phyloP scores from a whole-genome alignment of 2,329 filamentous ascomycete genomes.

The Claviceps pusilla region DNA sequence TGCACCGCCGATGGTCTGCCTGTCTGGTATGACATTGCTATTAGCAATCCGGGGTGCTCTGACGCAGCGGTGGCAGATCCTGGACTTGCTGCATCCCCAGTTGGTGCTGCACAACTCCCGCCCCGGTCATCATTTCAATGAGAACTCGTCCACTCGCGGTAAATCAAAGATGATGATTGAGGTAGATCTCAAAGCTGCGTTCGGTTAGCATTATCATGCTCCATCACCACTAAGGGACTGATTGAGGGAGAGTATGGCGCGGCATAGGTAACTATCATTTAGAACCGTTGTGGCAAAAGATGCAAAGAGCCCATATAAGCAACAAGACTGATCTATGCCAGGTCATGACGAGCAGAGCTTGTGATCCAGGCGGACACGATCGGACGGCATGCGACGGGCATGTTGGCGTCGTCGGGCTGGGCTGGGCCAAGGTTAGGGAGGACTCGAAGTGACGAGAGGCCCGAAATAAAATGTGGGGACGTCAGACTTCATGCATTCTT shows the following conservation, averaged over 20 bases:
- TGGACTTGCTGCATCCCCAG: neutral
- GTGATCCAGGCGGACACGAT: neutral
- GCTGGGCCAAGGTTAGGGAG: neutral
- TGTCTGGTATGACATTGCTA: neutral
- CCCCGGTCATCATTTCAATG: neutral
- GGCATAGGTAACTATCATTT: neutral
- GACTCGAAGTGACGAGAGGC: neutral
- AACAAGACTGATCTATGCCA: neutral
- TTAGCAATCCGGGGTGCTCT: neutral
- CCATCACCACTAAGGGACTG: neutral
- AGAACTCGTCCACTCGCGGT: neutral
- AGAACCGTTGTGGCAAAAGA: neutral
- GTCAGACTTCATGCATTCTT: neutral
- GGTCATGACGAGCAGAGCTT: neutral
- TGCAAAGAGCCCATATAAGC: neutral
- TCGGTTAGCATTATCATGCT: slow-evolving; percentile 1
- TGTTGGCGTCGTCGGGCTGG: neutral
- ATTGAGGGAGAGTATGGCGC: neutral
- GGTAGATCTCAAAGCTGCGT: neutral
- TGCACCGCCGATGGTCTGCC: neutral
- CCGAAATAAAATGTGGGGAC: neutral
- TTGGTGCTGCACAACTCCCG: neutral
- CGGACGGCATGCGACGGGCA: neutral
- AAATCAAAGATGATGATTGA: neutral
- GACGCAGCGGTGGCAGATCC: slow-evolving; percentile 1